A percentile compares a stretch with the other conserved stretches of the same genome.
These are phyloP conservation scores for Amphirosellinia nigrospora DNA, from an alignment of 495 filamentous ascomycete species.

Conservation along the genomic window DNA sequence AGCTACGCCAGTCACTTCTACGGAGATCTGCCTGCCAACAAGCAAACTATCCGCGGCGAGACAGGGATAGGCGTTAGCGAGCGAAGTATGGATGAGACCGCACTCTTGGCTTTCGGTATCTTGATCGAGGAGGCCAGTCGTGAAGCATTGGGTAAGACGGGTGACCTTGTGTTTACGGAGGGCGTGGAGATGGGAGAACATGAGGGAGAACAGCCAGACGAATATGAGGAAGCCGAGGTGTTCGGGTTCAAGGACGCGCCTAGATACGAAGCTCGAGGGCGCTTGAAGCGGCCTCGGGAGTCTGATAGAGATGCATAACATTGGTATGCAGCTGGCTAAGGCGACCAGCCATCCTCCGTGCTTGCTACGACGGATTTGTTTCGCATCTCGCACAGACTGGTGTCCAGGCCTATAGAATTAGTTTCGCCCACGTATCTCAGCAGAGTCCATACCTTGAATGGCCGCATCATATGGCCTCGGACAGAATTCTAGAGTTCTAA, in stretches of 20 bases:
- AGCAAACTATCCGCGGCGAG: constrained; percentile 33
- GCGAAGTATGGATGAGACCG: constrained; percentile 82
- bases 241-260: constrained; percentile 18
- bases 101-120: constrained; percentile 80
- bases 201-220: constrained; percentile 21
- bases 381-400: constrained; percentile 15
- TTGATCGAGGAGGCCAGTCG: constrained; percentile 77
- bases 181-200: constrained; percentile 46
- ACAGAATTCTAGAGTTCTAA: constrained; percentile 1
- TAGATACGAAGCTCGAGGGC: constrained; percentile 22
- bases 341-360: not conserved
- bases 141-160: constrained; percentile 69
- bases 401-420: not conserved
- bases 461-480: not conserved
- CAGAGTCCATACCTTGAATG: not conserved
- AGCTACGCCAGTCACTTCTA: constrained; percentile 78
- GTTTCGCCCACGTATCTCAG: not conserved
- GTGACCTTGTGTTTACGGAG: constrained; percentile 78
- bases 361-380: constrained; percentile 4
- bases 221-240: constrained; percentile 25
- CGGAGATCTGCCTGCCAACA: constrained; percentile 40
- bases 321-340: constrained; percentile 11
- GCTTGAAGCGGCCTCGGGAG: constrained; percentile 6
- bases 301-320: constrained; percentile 13
- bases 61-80: constrained; percentile 46